Percentiles rank a stretch among this genome's conserved stretches.
phyloP scores from a whole-genome alignment of 2,329 filamentous ascomycete genomes.

The Hypoxylon sp. region DNA sequence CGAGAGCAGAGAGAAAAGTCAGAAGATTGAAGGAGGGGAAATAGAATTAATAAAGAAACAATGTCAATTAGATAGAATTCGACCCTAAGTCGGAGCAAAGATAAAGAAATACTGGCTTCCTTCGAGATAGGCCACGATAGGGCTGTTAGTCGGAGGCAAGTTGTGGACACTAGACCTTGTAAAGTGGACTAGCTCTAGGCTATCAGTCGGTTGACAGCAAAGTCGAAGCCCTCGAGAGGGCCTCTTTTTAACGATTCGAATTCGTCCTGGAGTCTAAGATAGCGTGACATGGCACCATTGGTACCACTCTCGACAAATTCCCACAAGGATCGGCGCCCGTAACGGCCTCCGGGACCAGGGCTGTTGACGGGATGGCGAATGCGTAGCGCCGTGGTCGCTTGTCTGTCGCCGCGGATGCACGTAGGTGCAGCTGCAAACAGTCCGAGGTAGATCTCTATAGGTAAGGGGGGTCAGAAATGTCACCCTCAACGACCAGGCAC shows the following conservation, averaged over 20 bases:
- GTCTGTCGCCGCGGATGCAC: constrained; percentile 49
- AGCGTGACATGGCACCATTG: constrained; percentile 51
- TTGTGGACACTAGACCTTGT: constrained; percentile 42
- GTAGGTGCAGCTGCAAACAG: constrained; percentile 50
- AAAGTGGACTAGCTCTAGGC: constrained; percentile 31
- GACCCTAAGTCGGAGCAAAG: constrained; percentile 33
- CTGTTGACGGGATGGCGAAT: constrained; percentile 28
- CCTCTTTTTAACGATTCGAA: constrained; percentile 34
- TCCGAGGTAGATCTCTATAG: constrained; percentile 48
- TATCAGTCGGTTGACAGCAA: constrained; percentile 25
- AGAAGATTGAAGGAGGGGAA: constrained; percentile 11
- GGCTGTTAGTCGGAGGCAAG: constrained; percentile 43
- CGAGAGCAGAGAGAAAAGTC: constrained; percentile 13
- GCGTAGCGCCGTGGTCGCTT: constrained; percentile 46
- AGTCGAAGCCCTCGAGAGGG: constrained; percentile 28
- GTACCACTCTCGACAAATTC: constrained; percentile 45
- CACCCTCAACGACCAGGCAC: constrained; percentile 36
- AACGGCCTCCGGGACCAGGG: constrained; percentile 37
- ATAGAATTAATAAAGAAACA: constrained; percentile 37
- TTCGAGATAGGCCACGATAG: constrained; percentile 43
- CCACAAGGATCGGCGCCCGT: constrained; percentile 49
- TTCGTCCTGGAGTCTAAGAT: constrained; percentile 39
- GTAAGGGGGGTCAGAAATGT: constrained; percentile 31
- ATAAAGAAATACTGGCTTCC: constrained; percentile 46
- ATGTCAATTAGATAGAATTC: constrained; percentile 30